Percentiles rank a stretch among this genome's conserved stretches.
phyloP scores from a whole-genome alignment of 768 basidiomycete species.

The Termitomyces sp. region DNA sequence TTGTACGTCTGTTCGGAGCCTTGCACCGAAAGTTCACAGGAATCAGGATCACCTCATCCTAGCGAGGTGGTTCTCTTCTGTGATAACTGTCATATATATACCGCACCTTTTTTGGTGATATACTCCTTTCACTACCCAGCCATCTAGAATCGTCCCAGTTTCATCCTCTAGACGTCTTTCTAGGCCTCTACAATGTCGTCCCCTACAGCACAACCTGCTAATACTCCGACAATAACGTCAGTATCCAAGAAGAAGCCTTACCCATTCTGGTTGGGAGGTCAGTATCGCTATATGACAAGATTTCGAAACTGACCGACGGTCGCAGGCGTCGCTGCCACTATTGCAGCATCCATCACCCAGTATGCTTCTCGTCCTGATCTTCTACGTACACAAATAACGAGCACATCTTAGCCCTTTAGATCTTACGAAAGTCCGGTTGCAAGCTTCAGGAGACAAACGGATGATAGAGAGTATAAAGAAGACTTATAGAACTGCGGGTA shows the following conservation, averaged over 20 bases:
- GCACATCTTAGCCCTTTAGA: conserved; percentile 59
- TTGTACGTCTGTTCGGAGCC: conserved; percentile 2
- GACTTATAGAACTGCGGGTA: conserved; percentile 77
- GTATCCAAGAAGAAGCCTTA: conserved; percentile 63
- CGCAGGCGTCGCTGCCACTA: conserved; percentile 75
- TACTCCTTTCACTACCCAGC: neutral
- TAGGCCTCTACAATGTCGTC: conserved; percentile 10
- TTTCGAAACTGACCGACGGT: conserved; percentile 14
- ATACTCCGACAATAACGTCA: conserved; percentile 1
- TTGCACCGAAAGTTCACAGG: neutral
- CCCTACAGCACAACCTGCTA: conserved; percentile 5
- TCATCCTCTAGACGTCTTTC: conserved; percentile 3
- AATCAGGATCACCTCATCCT: conserved; percentile 3
- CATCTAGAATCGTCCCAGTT: neutral
- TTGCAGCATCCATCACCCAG: conserved; percentile 88
- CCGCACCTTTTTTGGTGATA: neutral
- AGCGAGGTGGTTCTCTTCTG: conserved; percentile 1
- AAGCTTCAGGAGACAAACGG: conserved; percentile 88
- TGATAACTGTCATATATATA: conserved; percentile 3
- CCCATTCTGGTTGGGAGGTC: conserved; percentile 84
- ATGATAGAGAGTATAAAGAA: conserved; percentile 84
- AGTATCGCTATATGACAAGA: conserved; percentile 13
- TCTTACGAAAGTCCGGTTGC: conserved; percentile 87
- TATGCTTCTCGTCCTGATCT: conserved; percentile 29
- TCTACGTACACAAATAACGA: neutral